These are phyloP conservation scores for Tilletia walkeri DNA, from an alignment of 1,284 basidiomycete genomes.

Conservation along the genomic window DNA sequence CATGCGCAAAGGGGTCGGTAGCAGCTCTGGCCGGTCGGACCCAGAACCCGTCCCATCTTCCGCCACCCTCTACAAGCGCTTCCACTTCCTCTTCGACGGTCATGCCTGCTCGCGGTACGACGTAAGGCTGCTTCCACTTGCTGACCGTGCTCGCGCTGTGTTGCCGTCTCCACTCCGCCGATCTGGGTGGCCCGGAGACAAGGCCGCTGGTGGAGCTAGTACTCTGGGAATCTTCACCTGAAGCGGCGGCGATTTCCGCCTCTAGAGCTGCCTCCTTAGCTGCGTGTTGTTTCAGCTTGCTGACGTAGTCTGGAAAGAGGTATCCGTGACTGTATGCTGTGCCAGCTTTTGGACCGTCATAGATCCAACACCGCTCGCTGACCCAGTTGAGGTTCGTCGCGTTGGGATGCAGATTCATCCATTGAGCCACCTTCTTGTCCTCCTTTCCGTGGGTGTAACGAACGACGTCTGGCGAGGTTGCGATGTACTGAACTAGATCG, in stretches of 20 bases:
- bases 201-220: background rate
- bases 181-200: background rate
- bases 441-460: constrained; percentile 77
- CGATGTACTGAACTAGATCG: constrained; percentile 84
- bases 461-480: constrained; percentile 70
- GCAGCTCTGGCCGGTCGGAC: constrained; percentile 23
- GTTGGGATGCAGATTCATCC: constrained; percentile 86
- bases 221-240: background rate
- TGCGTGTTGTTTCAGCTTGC: constrained; percentile 63
- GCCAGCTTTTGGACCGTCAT: constrained; percentile 89
- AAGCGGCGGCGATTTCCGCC: background rate
- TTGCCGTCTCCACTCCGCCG: constrained; percentile 46
- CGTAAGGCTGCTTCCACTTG: constrained; percentile 77
- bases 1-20: constrained; percentile 37
- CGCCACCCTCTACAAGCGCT: constrained; percentile 81
- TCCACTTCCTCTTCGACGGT: constrained; percentile 75
- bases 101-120: constrained; percentile 69
- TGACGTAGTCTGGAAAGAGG: constrained; percentile 87
- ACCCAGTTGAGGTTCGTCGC: constrained; percentile 78
- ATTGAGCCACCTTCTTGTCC: constrained; percentile 87
- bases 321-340: constrained; percentile 91
- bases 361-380: constrained; percentile 93
- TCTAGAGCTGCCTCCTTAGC: constrained; percentile 15
- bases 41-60: constrained; percentile 62
- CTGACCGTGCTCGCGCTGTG: constrained; percentile 83